Conservation (phyloP, 768 basidiomycete genomes). For the Xanthoconium stramineum region DNA sequence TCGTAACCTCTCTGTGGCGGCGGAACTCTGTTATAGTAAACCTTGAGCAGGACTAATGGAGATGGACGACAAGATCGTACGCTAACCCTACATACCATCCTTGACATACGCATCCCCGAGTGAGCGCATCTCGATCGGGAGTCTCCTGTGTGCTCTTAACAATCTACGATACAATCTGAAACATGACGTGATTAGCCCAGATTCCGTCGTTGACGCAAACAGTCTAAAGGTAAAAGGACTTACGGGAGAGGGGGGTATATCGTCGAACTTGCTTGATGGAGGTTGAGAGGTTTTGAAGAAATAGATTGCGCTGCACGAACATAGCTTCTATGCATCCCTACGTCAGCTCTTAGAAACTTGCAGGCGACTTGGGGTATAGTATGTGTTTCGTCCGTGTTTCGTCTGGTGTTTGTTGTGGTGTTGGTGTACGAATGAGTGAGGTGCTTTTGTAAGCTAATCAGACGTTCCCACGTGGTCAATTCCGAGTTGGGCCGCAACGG, state of each 20-base stretch:
- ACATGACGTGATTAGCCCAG: neutral
- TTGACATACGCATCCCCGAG: slow-evolving; percentile 87
- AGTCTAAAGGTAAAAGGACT: slow-evolving; percentile 19
- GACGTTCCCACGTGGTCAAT: too few relatives aligned
- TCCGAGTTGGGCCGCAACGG: too few relatives aligned
- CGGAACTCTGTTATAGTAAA: slow-evolving; percentile 68
- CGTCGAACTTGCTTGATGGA: slow-evolving; percentile 60
- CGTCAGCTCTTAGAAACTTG: neutral
- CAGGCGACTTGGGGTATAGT: too few relatives aligned
- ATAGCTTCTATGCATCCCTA: slow-evolving; percentile 19
- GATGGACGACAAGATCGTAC: neutral
- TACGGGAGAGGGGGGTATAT: slow-evolving; percentile 85
- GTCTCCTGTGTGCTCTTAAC: slow-evolving; percentile 70
- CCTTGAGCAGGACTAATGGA: neutral
- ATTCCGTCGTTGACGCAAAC: neutral
- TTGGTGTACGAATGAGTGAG: too few relatives aligned
- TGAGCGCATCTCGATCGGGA: slow-evolving; percentile 77
- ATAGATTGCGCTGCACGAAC: slow-evolving; percentile 39
- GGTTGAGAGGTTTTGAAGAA: slow-evolving; percentile 53
- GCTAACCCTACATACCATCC: slow-evolving; percentile 46
- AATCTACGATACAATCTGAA: slow-evolving; percentile 76
- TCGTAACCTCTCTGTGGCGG: slow-evolving; percentile 71
- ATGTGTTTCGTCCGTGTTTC: too few relatives aligned
- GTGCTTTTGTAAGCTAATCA: too few relatives aligned
- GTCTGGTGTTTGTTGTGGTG: too few relatives aligned